Evolutionary conservation across 805 yeast species (phyloP).

Genomic region (Metschnikowia kofuensis): DNA sequence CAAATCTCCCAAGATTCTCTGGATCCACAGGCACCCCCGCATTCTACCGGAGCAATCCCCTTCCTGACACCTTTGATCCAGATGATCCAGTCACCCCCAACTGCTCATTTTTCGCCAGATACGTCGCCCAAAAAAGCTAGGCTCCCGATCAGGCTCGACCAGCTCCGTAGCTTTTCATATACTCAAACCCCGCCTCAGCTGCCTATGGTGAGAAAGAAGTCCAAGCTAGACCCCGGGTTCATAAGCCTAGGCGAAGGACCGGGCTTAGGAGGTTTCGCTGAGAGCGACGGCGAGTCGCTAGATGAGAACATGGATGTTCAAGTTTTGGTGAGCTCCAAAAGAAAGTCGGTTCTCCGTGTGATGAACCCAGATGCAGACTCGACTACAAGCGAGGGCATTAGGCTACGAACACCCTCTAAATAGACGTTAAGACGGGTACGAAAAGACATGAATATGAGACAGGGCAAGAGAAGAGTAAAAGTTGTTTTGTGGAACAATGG

Average conservation of each 20-base stretch:
- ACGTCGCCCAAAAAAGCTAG: background rate
- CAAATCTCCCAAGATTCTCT: no score
- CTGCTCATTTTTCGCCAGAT: background rate
- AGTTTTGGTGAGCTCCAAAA: slow-evolving; percentile 63
- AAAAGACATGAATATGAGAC: background rate
- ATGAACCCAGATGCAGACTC: slow-evolving; percentile 54
- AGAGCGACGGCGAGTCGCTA: slow-evolving; percentile 36
- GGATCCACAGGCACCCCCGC: no score
- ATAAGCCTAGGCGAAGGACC: slow-evolving; percentile 1
- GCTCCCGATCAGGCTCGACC: slow-evolving; percentile 16
- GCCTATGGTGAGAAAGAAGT: slow-evolving; percentile 17
- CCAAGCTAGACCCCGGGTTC: slow-evolving; percentile 17
- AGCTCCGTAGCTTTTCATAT: slow-evolving; percentile 25
- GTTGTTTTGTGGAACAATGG: no score
- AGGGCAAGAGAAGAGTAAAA: no score
- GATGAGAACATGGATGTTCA: slow-evolving; percentile 62
- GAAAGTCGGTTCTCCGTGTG: slow-evolving; percentile 57
- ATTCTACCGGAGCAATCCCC: no score
- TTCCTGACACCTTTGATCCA: background rate
- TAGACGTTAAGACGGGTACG: background rate
- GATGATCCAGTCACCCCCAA: slow-evolving; percentile 4
- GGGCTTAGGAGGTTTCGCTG: background rate
- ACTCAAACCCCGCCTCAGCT: slow-evolving; percentile 22
- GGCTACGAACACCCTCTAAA: slow-evolving; percentile 15
- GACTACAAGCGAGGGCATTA: slow-evolving; percentile 1